Evolutionary conservation across 2,329 filamentous ascomycete genomes (phyloP).

Genomic region (Apiospora saccharicola): DNA sequence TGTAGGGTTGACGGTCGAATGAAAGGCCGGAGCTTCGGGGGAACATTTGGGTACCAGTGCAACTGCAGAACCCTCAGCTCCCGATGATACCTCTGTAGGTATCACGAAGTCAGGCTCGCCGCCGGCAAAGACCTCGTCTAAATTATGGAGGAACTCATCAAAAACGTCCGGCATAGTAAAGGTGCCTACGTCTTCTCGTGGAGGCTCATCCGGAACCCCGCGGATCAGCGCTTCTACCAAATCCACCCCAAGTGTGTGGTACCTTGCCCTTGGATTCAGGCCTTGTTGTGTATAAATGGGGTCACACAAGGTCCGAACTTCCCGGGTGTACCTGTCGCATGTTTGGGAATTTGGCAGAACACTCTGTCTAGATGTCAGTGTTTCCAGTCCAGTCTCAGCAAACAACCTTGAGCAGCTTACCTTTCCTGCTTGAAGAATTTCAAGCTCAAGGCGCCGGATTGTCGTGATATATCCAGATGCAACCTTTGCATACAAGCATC

Average conservation of each 20-base stretch:
- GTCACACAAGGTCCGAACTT: constrained; percentile 52
- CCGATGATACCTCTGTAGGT: background rate
- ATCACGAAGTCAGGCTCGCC: background rate
- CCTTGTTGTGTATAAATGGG: constrained; percentile 49
- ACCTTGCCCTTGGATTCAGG: constrained; percentile 46
- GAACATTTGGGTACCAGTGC: background rate
- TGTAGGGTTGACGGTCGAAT: constrained; percentile 29
- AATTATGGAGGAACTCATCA: constrained; percentile 21
- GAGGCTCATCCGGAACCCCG: constrained; percentile 30
- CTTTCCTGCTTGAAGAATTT: constrained; percentile 59
- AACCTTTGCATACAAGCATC: constrained; percentile 46
- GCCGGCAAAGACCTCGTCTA: background rate
- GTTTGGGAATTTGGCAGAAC: constrained; percentile 46
- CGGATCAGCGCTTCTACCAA: constrained; percentile 51
- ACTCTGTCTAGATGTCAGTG: constrained; percentile 42
- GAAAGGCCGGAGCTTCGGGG: background rate
- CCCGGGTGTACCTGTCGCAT: constrained; percentile 51
- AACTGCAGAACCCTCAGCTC: background rate
- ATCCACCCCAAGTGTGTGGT: constrained; percentile 50
- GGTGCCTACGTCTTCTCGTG: constrained; percentile 27
- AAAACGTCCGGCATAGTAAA: constrained; percentile 16
- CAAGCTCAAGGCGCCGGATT: constrained; percentile 58
- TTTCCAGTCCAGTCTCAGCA: constrained; percentile 4
- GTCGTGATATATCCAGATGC: constrained; percentile 47
- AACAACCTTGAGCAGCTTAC: constrained; percentile 43